Evolutionary conservation across 2,329 filamentous ascomycete genomes (phyloP), one percentile per base, ranked within the genome.

Genomic region (Aspergillus jensenii): DNA sequence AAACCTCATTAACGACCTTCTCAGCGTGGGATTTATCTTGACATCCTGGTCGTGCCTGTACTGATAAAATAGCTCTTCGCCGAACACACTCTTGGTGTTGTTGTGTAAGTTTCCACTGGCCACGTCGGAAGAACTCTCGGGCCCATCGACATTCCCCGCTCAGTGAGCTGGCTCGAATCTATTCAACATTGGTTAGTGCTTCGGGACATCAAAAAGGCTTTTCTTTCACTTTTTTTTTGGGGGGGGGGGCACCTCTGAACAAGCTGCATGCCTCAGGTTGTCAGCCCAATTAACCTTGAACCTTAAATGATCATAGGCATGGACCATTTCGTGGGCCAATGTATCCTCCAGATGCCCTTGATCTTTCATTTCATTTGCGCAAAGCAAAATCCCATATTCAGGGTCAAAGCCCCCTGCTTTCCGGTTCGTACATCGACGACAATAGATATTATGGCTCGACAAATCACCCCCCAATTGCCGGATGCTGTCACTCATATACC

Each of bases 291-390:
- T 89, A 45, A 97, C 87, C 76, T 96, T 95, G 81, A 91, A 99
- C 62, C 93, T 81, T 66, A 98, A 71, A 73, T 96, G 90, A 73
- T 99, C 95, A 82, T 92, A 98, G 1, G 93, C 93, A 74, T 99
- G 95, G 53, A 99, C 90, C 91, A 99, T 96, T 79, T 99, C 95
- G 76, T 99, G 95, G 27, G 93, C 88, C 69, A 99, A 80, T 11
- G 93, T 96, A 74, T 99, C 95, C 78, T 99, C 95, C 66, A 96
- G 75, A 72, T 96, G 91, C 33, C 87, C 87, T 57, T 87, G 81
- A 71, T 91, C 87, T 59, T 88, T 82, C 71, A 98, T 85, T 76
- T 95, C 88, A 76, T 99, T 99, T 52, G 95, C 91, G 76, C 95
- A 99, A 21, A 99, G 82, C 70, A 96, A 73, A 62, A 99, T 97